These are phyloP conservation scores for Brassica nigra DNA, from an alignment of 345 rosid genomes.

Conservation along the genomic window DNA sequence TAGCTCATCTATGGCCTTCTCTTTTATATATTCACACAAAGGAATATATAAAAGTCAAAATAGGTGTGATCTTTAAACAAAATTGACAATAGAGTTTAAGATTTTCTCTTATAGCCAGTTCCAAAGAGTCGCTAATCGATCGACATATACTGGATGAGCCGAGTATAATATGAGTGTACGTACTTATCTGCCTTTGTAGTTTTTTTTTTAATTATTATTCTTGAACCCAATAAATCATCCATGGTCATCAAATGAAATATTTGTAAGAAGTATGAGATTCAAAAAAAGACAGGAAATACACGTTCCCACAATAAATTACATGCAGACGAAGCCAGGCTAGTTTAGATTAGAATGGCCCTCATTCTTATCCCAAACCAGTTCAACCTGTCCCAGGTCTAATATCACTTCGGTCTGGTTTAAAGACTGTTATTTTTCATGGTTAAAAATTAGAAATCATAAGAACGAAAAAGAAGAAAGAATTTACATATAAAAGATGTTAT, in stretches of 20 bases:
- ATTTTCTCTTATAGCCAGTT: background rate
- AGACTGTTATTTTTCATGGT: background rate
- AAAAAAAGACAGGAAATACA: conserved; percentile 7
- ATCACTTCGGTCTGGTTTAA: background rate
- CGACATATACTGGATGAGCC: background rate
- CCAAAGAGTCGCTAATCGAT: background rate
- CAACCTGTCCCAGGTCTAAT: conserved; percentile 25
- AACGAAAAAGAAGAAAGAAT: background rate
- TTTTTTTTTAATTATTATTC: background rate
- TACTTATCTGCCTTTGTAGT: background rate
- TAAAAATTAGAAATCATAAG: background rate
- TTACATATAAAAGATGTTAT: background rate
- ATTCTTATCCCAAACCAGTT: conserved; percentile 32
- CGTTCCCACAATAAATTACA: conserved; percentile 31
- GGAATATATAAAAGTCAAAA: background rate
- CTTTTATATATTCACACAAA: background rate
- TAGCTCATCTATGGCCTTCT: background rate
- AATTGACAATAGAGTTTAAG: background rate
- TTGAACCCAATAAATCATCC: background rate
- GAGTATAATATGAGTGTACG: background rate
- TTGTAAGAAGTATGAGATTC: background rate
- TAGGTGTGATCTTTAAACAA: background rate
- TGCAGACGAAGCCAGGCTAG: conserved; percentile 33
- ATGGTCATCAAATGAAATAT: background rate
- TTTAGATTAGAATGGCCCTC: conserved; percentile 33